phyloP scores from a whole-genome alignment of 2,329 filamentous ascomycete species.

The Dichotomopilus funicola region DNA sequence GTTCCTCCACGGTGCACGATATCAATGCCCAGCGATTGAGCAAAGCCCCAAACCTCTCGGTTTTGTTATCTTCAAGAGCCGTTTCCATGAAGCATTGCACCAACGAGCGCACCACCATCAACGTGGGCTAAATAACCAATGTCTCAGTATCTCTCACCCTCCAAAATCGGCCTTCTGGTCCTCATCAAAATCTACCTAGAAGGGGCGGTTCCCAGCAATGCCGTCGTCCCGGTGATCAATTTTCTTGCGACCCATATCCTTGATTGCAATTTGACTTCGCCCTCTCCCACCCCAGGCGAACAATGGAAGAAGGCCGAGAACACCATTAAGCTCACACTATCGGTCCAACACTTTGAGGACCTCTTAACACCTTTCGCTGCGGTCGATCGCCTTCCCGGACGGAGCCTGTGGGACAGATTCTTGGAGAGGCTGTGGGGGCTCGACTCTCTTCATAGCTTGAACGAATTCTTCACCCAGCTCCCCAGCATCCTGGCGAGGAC shows the following conservation, averaged over 20 bases:
- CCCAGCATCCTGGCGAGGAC: conserved; percentile 53
- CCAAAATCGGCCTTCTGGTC: conserved; percentile 75
- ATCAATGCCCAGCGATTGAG: too few species aligned
- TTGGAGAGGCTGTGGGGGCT: conserved; percentile 77
- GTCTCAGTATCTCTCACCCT: conserved; percentile 80
- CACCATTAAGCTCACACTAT: conserved; percentile 46
- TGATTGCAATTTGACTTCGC: conserved; percentile 34
- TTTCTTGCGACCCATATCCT: conserved; percentile 40
- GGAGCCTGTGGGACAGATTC: conserved; percentile 82
- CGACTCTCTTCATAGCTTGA: conserved; percentile 73
- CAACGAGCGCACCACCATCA: too few species aligned
- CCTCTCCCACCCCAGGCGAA: conserved; percentile 19
- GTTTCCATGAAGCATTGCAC: too few species aligned
- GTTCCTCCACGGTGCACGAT: too few species aligned
- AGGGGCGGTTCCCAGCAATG: conserved; percentile 41
- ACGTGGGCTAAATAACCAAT: conserved; percentile 37
- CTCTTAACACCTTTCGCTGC: conserved; percentile 48
- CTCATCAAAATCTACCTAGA: conserved; percentile 78
- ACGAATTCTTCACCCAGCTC: conserved; percentile 63
- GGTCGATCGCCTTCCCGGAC: conserved; percentile 58
- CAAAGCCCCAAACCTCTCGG: too few species aligned
- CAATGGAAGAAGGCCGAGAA: conserved; percentile 45
- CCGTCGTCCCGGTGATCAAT: conserved; percentile 36
- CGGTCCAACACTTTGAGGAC: conserved; percentile 53
- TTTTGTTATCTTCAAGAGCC: too few species aligned